These are phyloP conservation scores for Coffea eugenioides DNA, from an alignment of 257 asterid species.

Conservation along the genomic window DNA sequence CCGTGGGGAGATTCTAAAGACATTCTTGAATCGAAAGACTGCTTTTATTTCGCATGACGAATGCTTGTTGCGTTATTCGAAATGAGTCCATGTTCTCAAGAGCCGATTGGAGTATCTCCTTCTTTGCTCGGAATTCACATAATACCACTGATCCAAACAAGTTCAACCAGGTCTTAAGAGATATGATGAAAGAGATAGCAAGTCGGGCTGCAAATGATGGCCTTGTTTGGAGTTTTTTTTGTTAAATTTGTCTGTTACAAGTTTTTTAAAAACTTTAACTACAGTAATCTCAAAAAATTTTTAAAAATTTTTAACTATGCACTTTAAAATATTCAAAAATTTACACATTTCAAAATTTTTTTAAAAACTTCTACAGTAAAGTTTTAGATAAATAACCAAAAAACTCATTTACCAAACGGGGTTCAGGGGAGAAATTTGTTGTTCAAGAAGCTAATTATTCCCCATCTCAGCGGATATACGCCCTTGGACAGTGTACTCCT, in stretches of 20 bases:
- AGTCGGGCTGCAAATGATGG: background rate
- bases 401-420: too few relatives aligned
- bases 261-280: too few relatives aligned
- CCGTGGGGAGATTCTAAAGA: background rate
- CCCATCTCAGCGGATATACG: background rate
- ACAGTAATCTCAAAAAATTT: too few relatives aligned
- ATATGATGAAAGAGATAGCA: background rate
- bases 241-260: too few relatives aligned
- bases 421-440: constrained; percentile 4
- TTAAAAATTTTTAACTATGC: too few relatives aligned
- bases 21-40: constrained; percentile 3
- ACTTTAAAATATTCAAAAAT: too few relatives aligned
- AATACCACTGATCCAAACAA: background rate
- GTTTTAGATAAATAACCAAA: too few relatives aligned
- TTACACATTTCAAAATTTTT: too few relatives aligned
- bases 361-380: too few relatives aligned
- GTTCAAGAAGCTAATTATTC: background rate
- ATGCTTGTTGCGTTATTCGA: too few relatives aligned
- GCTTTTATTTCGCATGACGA: too few relatives aligned
- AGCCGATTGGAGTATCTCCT: background rate
- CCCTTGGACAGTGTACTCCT: constrained; percentile 28
- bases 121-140: background rate
- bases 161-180: background rate
- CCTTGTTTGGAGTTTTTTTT: too few relatives aligned
- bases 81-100: background rate